These are phyloP conservation scores for Rauvolfia tetraphylla DNA, from an alignment of 257 asterid genomes.

Conservation along the genomic window DNA sequence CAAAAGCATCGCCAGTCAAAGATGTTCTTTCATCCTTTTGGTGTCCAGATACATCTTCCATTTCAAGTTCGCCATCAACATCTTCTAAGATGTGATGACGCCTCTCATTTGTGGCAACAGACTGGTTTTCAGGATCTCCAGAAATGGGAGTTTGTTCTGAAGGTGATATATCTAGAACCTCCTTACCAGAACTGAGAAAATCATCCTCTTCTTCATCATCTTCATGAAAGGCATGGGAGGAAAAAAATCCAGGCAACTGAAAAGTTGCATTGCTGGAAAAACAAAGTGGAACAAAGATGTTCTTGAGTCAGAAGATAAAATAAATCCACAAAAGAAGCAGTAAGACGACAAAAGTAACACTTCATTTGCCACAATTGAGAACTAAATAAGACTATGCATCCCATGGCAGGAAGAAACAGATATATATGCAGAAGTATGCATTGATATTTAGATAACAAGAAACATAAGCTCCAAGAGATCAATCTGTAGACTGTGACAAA, in stretches of 20 bases:
- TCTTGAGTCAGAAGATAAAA: background rate
- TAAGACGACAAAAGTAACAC: background rate
- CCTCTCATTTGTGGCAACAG: constrained; percentile 69
- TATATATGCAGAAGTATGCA: background rate
- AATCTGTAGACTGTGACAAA: background rate
- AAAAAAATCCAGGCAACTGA: constrained; percentile 41
- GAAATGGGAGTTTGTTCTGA: constrained; percentile 41
- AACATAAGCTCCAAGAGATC: background rate
- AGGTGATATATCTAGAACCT: constrained; percentile 40
- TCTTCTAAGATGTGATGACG: constrained; percentile 83
- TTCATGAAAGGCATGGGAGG: constrained; percentile 38
- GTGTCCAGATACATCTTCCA: constrained; percentile 94
- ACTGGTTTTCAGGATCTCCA: constrained; percentile 51
- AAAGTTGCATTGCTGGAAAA: constrained; percentile 45
- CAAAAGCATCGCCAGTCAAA: constrained; percentile 25
- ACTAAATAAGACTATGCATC: background rate
- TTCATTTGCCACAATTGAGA: background rate
- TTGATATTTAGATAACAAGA: background rate
- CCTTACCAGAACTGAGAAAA: constrained; percentile 40
- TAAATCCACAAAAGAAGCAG: background rate
- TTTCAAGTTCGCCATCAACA: constrained; percentile 98
- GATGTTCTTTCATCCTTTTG: constrained; percentile 55
- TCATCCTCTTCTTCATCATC: constrained; percentile 67
- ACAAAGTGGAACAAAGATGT: background rate
- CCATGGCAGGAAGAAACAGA: background rate